A percentile compares a stretch with the other conserved stretches of the same genome.
phyloP scores from a whole-genome alignment of 1,284 basidiomycete genomes.

The Malassezia yamatoensis region DNA sequence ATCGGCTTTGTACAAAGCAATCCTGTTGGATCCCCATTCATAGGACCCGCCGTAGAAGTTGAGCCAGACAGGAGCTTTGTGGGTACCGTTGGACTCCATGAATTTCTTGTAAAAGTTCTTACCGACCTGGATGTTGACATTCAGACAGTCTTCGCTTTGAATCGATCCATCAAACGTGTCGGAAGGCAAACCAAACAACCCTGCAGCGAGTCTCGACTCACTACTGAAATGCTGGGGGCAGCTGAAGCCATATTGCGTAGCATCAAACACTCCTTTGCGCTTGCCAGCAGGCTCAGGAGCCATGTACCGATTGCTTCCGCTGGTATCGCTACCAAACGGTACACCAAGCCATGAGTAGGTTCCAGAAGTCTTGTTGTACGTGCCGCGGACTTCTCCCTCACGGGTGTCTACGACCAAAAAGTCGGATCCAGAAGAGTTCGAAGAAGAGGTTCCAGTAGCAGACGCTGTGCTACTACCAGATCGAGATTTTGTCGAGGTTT shows the following conservation, averaged over 20 bases:
- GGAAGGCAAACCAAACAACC: conserved; percentile 7
- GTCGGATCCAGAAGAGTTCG: not conserved
- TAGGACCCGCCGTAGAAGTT: conserved; percentile 17
- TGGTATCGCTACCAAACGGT: conserved; percentile 15
- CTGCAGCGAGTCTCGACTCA: conserved; percentile 1
- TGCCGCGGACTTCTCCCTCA: conserved; percentile 14
- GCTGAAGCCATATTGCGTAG: conserved; percentile 4
- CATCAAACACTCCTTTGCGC: conserved; percentile 12
- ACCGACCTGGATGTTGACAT: conserved; percentile 14
- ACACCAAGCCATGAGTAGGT: conserved; percentile 17
- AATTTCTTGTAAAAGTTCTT: conserved; percentile 11
- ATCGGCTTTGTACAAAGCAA: conserved; percentile 9
- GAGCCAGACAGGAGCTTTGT: conserved; percentile 12
- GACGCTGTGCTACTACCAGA: too few species aligned
- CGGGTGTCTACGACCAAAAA: conserved; percentile 15
- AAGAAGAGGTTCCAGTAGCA: too few species aligned
- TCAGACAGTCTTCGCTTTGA: conserved; percentile 19
- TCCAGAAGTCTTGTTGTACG: conserved; percentile 2
- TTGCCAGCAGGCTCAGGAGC: conserved; percentile 8
- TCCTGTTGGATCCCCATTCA: conserved; percentile 11
- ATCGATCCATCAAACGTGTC: conserved; percentile 7
- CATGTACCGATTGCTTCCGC: conserved; percentile 16
- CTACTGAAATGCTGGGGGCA: conserved; percentile 16
- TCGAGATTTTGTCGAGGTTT: too few species aligned
- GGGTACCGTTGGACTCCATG: conserved; percentile 1